Evolutionary conservation across 441 rosid genomes (phyloP), one percentile per base, ranked within the genome.

Genomic region (Pelargonium myrrhifolium): DNA sequence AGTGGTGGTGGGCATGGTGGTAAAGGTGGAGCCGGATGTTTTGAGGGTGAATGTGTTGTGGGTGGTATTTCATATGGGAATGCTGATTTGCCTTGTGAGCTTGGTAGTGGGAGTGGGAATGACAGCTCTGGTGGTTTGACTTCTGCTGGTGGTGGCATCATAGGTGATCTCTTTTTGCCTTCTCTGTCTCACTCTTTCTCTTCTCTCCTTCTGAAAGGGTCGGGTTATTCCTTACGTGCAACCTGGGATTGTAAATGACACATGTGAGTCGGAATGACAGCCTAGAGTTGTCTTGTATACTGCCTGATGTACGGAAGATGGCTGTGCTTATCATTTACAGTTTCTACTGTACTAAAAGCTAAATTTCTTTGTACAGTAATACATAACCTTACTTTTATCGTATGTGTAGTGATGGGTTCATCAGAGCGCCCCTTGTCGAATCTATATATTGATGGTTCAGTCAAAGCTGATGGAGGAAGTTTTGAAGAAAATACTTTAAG

Each of bases 1-100:
- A 89, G 98, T 79, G 99, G 98, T 70, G 99, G 87, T 59, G 99
- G 99, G 72, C 98, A 96, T 87, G 98, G 99, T 76, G 99, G 98
- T 74, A 81, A 75, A 78, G 99, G 99, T 39, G 99, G 99, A 47
- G 65, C 63, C 71, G 97, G 85, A 69, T 96, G 93, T 79, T 85
- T 80, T 74, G 82, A 85, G 68, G 72, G 35, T 77, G 81, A 67
- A 65, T 91, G 87, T 58, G 72, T 85, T 60, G 85, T 68, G 18
- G 99, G 99, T 72, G 99, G 99, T 64, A 76, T 75, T 72, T 78
- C 92, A 35, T 93, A 96, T 84, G 99, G 99, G 70, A 81, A 84
- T 80, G 82, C 80, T 43, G 85, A 88, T 74, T 80, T 93, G 75
- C 99, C 99, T 62, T 96, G 99, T 79, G 98, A 93, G 81, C 98